Base-by-base conservation (phyloP, 2,329 filamentous ascomycete genomes). In the Monosporascus sp. region DNA sequence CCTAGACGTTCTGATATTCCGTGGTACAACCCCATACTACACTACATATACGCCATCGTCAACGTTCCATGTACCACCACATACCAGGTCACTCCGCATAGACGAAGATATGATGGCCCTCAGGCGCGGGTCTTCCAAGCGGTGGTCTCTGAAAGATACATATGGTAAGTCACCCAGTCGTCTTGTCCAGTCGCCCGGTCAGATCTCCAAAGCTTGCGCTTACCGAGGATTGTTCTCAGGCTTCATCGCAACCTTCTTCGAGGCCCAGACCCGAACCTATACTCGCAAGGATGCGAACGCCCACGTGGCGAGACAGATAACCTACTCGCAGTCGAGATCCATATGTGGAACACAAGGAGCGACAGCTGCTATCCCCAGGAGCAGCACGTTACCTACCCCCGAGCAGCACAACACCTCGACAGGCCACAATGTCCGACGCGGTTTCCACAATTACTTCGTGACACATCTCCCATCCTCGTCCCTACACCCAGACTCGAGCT, bases 381-480 rank as follows among this genome's bases (percentile, higher is more conserved):
- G 48, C 19, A 37, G 52, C 5, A 22, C 50, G 7, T 49, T 54
- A n/a, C 48, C 53, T 19, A 27, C 41, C 20, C 14, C 46, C 48
- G 49, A 56, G 41, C 44, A 53, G 11, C 54, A 54, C 16, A 53
- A 49, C 36, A 20, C n/a, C 34, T 34, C 55, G 31, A 26, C 57
- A 16, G 52, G 54, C 11, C 61, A 58, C 41, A 49, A 37, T 24
- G 51, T 54, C 27, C 75, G 73, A 50, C 80, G 82, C 48, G 70
- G 72, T 58, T 97, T 97, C 71, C 91, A 97, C 75, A 91, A 95
- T 64, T 97, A 99, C 76, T 99, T 99, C 71, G 90, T 97, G 55
- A 96, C 94, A 8, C 91, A 97, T 70, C 82, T 99, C 2, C 93
- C 94, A 5, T 96, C 91, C 19, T 95, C 91, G 16, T 97, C 92